Conservation (phyloP, 2,329 filamentous ascomycete species). For the Botrytis fabae region DNA sequence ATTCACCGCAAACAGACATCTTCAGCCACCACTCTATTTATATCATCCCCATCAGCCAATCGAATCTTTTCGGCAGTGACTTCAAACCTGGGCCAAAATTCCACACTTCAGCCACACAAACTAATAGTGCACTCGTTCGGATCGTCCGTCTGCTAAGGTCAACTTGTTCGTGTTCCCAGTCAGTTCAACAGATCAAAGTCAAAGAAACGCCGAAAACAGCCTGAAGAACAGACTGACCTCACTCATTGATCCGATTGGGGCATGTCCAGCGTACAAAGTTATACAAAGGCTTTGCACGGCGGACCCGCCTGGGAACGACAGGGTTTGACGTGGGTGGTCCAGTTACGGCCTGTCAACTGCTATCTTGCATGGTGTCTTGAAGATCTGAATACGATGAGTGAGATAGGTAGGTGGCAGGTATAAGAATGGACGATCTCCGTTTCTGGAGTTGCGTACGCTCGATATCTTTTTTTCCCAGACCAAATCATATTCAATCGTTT, state of each 20-base stretch:
- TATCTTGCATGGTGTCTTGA: background rate
- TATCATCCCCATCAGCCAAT: background rate
- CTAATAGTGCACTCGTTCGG: background rate
- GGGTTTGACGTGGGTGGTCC: background rate
- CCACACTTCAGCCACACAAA: background rate
- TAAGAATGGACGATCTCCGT: constrained; percentile 13
- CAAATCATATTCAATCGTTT: background rate
- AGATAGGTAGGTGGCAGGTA: background rate
- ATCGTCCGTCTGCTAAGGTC: background rate
- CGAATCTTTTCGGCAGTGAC: background rate
- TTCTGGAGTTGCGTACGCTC: background rate
- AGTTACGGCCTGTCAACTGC: background rate
- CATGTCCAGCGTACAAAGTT: background rate
- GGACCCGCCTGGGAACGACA: background rate
- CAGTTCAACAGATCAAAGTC: background rate
- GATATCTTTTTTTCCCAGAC: background rate
- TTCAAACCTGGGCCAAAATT: background rate
- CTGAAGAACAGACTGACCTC: background rate
- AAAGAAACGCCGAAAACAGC: constrained; percentile 4
- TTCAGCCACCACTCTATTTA: constrained; percentile 12
- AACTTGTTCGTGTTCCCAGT: background rate
- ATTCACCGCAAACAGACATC: background rate
- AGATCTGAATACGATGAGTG: background rate
- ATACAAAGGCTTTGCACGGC: background rate
- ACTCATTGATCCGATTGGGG: background rate